Conservation (phyloP, 2,329 filamentous ascomycete species). For the Neofusicoccum laricinum region DNA sequence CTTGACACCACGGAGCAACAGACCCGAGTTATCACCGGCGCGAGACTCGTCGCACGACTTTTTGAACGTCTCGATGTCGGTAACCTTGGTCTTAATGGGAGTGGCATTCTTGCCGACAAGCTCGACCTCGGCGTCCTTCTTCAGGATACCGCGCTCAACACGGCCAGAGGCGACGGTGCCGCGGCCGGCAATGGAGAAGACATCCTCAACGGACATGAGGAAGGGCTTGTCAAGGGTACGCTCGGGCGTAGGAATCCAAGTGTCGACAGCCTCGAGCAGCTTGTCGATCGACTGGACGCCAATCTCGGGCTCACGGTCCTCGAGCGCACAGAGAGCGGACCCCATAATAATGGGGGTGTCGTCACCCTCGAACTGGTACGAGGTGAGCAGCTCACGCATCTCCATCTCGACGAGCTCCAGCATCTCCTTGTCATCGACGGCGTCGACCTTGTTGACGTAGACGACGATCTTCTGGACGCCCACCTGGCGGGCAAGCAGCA, state of each 20-base stretch:
- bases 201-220: slow-evolving; percentile 90
- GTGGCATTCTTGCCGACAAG: slow-evolving; percentile 80
- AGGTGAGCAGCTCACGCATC: slow-evolving; percentile 92
- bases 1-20: slow-evolving; percentile 91
- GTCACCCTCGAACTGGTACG: slow-evolving; percentile 97
- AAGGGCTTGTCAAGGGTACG: slow-evolving; percentile 98
- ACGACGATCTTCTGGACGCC: slow-evolving; percentile 98
- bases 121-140: slow-evolving; percentile 93
- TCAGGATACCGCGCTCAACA: slow-evolving; percentile 92
- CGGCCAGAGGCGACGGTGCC: slow-evolving; percentile 95
- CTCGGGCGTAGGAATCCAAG: slow-evolving; percentile 93
- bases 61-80: slow-evolving; percentile 99
- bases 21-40: slow-evolving; percentile 96
- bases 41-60: slow-evolving; percentile 97
- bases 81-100: slow-evolving; percentile 97
- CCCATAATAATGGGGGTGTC: slow-evolving; percentile 97
- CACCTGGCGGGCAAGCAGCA: slow-evolving; percentile 95
- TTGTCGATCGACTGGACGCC: slow-evolving; percentile 86
- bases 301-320: slow-evolving; percentile 82
- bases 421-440: slow-evolving; percentile 97
- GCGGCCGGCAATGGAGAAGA: slow-evolving; percentile 66
- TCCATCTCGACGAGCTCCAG: slow-evolving; percentile 99
- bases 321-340: slow-evolving; percentile 90
- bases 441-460: slow-evolving; percentile 99
- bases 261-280: slow-evolving; percentile 83